Evolutionary conservation across 106 monocot species (phyloP), one percentile per base, ranked within the genome.

Genomic region (Phalaenopsis equestris): DNA sequence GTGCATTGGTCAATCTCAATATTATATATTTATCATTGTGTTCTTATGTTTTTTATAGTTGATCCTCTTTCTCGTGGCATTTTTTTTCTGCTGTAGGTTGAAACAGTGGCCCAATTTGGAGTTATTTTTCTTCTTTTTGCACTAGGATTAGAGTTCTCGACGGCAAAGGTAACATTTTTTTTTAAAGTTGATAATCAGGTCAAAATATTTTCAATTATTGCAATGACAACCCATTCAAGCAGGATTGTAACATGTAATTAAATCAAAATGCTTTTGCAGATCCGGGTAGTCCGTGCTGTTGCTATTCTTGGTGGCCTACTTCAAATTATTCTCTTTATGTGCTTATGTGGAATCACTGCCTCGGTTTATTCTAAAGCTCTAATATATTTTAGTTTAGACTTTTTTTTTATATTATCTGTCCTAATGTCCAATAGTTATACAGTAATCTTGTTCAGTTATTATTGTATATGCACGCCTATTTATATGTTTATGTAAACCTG

Each of bases 91-190:
- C 65, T 83, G 41, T 78, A 93, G 93, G 93, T 93, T 75, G 93
- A 90, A 87, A 93, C 93, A 79, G 90, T 93, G 45, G 93, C 93
- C 42, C 95, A 95, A 78, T 95, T 95, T 86, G 95, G 95, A 75
- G 92, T 90, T 41, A 95, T 95, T 64, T 95, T 95, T 84, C 92
- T 95, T 78, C 95, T 95, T 79, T 95, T 95, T 90, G 95, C 95
- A 5, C 85, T 95, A 82, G 95, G 95, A 64, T 87, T 95, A 78
- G 95, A 95, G 78, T 95, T 95, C 84, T 95, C 95, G 19, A 80
- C 80, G 18, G 78, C 95, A 38, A 95, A 95, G 89, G 95, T 83
- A 7, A 43, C 6, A 1, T 79, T 17, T 85, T 80, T 78, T 43
- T 72, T 70, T 30, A 48, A 19, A 21, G 15, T n/a, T 37, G 46